A percentile compares a stretch with the other conserved stretches of the same genome.
Conservation (phyloP, 169 alveolate genomes). For the Plasmodium inui region DNA sequence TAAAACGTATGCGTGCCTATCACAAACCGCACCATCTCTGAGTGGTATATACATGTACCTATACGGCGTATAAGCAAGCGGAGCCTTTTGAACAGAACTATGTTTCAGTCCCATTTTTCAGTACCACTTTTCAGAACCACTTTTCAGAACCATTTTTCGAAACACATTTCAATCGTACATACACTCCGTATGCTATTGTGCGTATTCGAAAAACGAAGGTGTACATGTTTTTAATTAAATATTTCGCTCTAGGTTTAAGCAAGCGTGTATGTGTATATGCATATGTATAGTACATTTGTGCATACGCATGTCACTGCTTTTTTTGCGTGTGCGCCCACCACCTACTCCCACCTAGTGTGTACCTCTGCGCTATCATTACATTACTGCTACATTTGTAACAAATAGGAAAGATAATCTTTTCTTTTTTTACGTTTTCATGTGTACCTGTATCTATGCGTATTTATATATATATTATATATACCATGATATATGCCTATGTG, state of each 20-base stretch:
- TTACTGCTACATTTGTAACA: background rate
- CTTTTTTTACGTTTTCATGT: background rate
- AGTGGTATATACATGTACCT: background rate
- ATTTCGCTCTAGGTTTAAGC: background rate
- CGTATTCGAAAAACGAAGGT: background rate
- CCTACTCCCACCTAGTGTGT: background rate
- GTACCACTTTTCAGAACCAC: background rate
- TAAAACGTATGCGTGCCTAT: background rate
- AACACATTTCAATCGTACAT: background rate
- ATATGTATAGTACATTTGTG: constrained; percentile 7
- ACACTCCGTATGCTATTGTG: background rate
- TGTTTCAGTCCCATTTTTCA: background rate
- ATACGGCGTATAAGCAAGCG: background rate
- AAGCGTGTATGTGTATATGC: background rate
- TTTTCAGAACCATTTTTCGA: background rate
- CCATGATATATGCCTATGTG: background rate
- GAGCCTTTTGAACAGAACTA: background rate
- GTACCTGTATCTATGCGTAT: background rate
- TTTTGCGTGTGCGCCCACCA: background rate
- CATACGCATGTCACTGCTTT: background rate
- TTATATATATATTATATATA: background rate
- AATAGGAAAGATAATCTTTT: background rate
- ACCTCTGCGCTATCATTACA: background rate
- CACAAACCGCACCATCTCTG: background rate
- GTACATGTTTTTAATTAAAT: background rate